phyloP scores from a whole-genome alignment of 352 stramenopile species.

The Globisporangium middletonii region DNA sequence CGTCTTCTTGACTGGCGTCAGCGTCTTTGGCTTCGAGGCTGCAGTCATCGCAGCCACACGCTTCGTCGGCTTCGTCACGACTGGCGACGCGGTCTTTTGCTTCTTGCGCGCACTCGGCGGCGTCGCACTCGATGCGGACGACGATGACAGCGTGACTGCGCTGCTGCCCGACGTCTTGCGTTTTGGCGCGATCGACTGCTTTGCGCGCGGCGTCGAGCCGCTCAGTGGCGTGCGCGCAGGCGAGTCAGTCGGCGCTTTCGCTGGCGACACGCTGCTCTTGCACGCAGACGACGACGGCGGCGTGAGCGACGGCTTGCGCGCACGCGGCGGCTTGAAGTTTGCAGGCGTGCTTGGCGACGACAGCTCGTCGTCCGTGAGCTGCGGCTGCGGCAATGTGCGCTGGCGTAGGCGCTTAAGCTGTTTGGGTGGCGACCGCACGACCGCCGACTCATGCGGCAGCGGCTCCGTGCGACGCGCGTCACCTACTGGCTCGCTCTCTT shows the following conservation, averaged over 20 bases:
- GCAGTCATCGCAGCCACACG: neutral
- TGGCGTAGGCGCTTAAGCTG: conserved; percentile 4
- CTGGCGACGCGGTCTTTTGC: neutral
- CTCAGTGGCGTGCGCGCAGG: neutral
- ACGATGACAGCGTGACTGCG: neutral
- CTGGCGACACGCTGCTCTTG: neutral
- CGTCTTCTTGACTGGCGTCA: neutral
- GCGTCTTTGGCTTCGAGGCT: neutral
- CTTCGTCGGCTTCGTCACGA: neutral
- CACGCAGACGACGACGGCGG: neutral
- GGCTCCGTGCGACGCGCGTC: neutral
- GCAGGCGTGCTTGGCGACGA: neutral
- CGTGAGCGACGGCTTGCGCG: neutral
- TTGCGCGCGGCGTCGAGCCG: neutral
- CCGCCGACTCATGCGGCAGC: neutral
- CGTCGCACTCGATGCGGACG: neutral
- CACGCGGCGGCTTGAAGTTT: neutral
- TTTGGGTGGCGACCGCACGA: neutral
- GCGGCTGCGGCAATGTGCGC: neutral
- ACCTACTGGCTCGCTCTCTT: conserved; percentile 1
- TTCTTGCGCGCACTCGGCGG: conserved; percentile 2
- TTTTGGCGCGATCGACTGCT: conserved; percentile 9
- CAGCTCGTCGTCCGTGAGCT: conserved; percentile 4
- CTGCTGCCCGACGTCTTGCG: conserved; percentile 8
- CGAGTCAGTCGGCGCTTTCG: neutral